Base-by-base conservation (phyloP, 176 grass and related monocot genomes). In the Raddia distichophylla region DNA sequence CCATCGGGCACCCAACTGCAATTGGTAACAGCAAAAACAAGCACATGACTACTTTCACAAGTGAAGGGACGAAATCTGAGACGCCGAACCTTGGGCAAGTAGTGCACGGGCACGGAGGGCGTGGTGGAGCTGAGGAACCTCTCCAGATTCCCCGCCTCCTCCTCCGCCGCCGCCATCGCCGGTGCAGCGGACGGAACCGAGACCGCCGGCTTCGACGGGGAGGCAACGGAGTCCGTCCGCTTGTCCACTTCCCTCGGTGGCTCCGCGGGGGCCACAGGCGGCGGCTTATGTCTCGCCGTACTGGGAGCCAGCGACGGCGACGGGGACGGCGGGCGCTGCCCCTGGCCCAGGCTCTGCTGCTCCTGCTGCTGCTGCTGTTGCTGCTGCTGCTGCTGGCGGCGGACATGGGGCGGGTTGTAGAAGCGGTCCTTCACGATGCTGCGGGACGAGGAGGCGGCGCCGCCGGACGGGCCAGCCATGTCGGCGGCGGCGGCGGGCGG, bases 101-200 rank as follows among this genome's bases (percentile, higher is more conserved):
- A 85, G 43, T 84, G 83, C 18, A 82, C 87, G 2, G 70, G 91
- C 68, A 97, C 90, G 18, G 85, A 85, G 4, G 94, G 94, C 17
- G 87, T 94, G 47, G 92, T 92, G 52, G 87, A 88, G 55, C 89
- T 81, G 67, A 97, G 83, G 80, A 97, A 94, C 69, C 91, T 82
- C 75, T 92, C 83, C 27, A 97, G 83, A 81, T 97, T 97, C 82
- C 86, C 87, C 48, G 59, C 80, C 69, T 78, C 37, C 37, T 40
- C 37, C 37, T 2, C 37, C 37, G 37, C 81, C 0, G 84, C 86
- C 14, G 4, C 45, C 10, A 8, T 22, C 5, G 14, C 19, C 46
- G 75, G 22, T 15, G 75, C 13, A 2, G 45, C 35, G 20, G 12
- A 45, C 11, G 33, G 4, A 40, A 40, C 46, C 63, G 22, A 54